Evolutionary conservation across 2,329 filamentous ascomycete species (phyloP), one percentile per base, ranked within the genome.

Genomic region (Pyrenochaeta sp.): DNA sequence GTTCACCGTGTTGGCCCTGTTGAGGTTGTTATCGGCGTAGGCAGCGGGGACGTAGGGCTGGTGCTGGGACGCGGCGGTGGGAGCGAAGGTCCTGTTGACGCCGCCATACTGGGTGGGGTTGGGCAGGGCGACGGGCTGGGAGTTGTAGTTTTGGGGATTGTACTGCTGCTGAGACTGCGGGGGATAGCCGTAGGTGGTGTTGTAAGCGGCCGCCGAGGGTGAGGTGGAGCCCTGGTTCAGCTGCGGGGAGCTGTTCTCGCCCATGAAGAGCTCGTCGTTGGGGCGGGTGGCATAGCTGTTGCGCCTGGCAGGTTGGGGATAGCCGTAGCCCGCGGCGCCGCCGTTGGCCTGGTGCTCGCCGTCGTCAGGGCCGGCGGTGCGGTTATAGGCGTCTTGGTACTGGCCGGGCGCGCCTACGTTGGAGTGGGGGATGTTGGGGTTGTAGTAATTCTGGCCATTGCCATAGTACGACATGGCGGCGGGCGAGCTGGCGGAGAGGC

Each of bases 351-450:
- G 31, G n/a, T 93, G 88, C 68, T 94, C 89, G 53, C 87, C 88
- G 55, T 80, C 83, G 68, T 90, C 86, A 75, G 89, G 91, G 75
- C 87, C 93, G 35, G 83, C 81, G 55, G 88, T 79, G 47, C 73
- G 74, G 51, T 76, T 54, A 51, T 71, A 64, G n/a, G 61, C 51
- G 46, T 67, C 65, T 41, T 68, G 67, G 44, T 72, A 69, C 30
- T 63, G 65, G 46, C 51, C 49, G 14, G 61, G 67, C 30, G 72
- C 61, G 45, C 68, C 68, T 35, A 72, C 69, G 40, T 63, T 71
- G 44, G 72, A 69, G 44, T 73, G 75, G 28, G 72, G 64, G 52
- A 60, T 69, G 49, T 53, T 74, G 69, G 60, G 65, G 51, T 61
- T 74, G 68, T 71, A 78, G 74, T 79, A 74, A 58, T 76, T 78